Percentiles rank a stretch among this genome's conserved stretches.
Evolutionary conservation across 257 asterid genomes (phyloP).

Genomic region (Solanum gracilifrons): DNA sequence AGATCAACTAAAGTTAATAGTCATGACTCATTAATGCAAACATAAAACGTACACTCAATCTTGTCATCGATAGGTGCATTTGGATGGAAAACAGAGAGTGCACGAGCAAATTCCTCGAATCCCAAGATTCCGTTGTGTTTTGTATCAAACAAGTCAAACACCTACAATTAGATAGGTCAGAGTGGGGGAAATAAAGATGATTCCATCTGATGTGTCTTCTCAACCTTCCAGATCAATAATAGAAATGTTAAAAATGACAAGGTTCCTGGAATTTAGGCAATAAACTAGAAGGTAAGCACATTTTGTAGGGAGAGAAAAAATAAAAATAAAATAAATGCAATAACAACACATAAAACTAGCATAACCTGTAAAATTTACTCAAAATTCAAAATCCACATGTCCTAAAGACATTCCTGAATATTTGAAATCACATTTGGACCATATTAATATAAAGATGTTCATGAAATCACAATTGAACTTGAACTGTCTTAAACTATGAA

Average conservation of each 20-base stretch:
- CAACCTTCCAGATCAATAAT: background rate
- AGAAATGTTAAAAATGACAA: background rate
- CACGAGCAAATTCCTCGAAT: constrained; percentile 96
- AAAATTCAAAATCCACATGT: background rate
- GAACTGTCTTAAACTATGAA: background rate
- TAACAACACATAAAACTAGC: background rate
- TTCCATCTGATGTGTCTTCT: background rate
- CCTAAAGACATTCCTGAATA: background rate
- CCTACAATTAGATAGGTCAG: constrained; percentile 32
- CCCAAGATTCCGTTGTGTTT: constrained; percentile 96
- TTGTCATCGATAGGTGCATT: constrained; percentile 94
- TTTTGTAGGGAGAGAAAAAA: background rate
- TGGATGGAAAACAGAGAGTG: constrained; percentile 98
- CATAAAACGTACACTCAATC: constrained; percentile 59
- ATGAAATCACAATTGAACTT: background rate
- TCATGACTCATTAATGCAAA: background rate
- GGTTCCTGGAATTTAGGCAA: background rate
- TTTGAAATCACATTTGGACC: background rate
- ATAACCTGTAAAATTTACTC: background rate
- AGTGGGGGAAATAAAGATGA: constrained; percentile 5
- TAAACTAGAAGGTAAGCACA: background rate
- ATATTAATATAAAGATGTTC: background rate
- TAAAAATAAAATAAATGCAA: background rate
- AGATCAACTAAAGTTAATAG: background rate
- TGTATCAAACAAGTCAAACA: constrained; percentile 92